Base-by-base conservation (phyloP, 495 filamentous ascomycete genomes). In the Penicillium egyptiacum region DNA sequence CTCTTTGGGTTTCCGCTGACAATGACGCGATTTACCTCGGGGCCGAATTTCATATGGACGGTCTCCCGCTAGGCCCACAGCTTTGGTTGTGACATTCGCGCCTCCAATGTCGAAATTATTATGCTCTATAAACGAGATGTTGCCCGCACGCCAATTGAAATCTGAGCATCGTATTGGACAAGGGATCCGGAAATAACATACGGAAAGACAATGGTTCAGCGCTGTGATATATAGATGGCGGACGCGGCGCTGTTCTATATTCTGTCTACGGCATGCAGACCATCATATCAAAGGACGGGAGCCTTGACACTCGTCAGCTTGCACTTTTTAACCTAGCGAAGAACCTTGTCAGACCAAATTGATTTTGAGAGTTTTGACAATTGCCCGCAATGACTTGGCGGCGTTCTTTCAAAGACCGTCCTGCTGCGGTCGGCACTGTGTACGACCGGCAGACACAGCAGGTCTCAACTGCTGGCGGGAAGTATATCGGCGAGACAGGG, bases 401-500 rank as follows among this genome's bases (percentile, higher is more conserved):
- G 10, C 46, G 46, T 19, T n/a, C 28, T 14, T 49, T 33, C 3
- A 33, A 17, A 17, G 17, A 49, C 2, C 28, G 30, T 3, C 28
- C 26, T 20, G 8, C 10, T 2, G 30, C 3, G 17, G 6, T 19
- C 16, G 22, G 28, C 28, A 14, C 28, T 17, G 46, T 6, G 17
- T 8, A 1, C 28, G 46, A 33, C 22, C 4, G 28, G 7, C 46
- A 37, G 10, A 16, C 0, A 0, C 8, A 16, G 10, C 30, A 50
- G 1, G 7, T 17, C 3, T 12, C 31, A 23, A 25, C 28, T 26
- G 23, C 17, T 19, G 19, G 12, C 22, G 41, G 41, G 4, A n/a
- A 45, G 8, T 82, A 73, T 53, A 71, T 72, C 12, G 56, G 71
- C 23, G 79, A 73, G 59, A 70, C 72, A 52, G 80, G 75, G 22